Conservation (phyloP, 495 filamentous ascomycete species). For the Hypoxylon fuscum region DNA sequence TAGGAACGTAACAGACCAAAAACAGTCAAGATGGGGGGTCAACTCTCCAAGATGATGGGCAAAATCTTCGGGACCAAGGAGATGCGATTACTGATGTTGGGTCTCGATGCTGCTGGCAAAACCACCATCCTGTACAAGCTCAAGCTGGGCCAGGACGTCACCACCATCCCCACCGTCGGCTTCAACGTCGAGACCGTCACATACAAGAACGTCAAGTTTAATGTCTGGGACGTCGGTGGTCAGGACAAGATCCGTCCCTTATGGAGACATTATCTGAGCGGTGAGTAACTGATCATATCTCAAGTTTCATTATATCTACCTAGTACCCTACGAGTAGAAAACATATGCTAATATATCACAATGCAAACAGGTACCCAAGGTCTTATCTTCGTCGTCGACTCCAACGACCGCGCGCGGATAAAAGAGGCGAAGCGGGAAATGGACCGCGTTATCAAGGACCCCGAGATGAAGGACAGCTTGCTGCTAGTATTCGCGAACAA, state of each 20-base stretch:
- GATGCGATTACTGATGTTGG: constrained; percentile 97
- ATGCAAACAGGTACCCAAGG: constrained; percentile 81
- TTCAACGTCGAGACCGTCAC: constrained; percentile 99
- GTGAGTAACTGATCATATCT: constrained; percentile 56
- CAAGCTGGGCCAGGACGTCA: constrained; percentile 97
- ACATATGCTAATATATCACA: constrained; percentile 1
- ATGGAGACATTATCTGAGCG: constrained; percentile 98
- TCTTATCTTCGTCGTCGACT: constrained; percentile 97
- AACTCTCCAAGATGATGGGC: constrained; percentile 88
- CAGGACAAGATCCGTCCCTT: constrained; percentile 99
- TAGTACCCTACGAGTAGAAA: no score
- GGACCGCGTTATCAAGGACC: constrained; percentile 93
- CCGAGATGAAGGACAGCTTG: constrained; percentile 97
- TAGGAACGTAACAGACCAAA: not conserved
- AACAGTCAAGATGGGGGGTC: constrained; percentile 71
- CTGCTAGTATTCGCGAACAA: constrained; percentile 98
- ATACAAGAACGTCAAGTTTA: constrained; percentile 99
- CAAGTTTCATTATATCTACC: not conserved
- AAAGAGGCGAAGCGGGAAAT: constrained; percentile 90
- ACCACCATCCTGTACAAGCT: constrained; percentile 99
- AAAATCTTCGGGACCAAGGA: constrained; percentile 99
- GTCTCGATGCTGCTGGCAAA: constrained; percentile 97
- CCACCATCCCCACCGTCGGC: constrained; percentile 98
- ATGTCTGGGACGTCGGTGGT: constrained; percentile 98
- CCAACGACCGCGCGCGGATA: constrained; percentile 83